These are phyloP conservation scores for Fusarium setosum DNA, from an alignment of 2,329 filamentous ascomycete genomes.

Conservation along the genomic window DNA sequence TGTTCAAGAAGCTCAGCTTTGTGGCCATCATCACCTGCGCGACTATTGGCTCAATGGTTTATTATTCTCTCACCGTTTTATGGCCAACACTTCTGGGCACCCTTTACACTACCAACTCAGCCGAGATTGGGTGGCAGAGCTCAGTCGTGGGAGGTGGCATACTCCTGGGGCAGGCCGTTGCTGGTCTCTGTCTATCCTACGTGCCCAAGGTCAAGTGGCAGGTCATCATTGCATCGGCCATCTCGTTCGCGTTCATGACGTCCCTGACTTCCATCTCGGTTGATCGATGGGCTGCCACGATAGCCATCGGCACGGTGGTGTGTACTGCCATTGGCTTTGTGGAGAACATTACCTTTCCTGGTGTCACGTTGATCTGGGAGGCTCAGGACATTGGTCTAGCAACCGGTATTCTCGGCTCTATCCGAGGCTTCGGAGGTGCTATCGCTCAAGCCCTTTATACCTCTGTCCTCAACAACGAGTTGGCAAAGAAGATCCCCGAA, in stretches of 20 bases:
- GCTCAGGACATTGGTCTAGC: slow-evolving; percentile 59
- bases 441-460: slow-evolving; percentile 52
- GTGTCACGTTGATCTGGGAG: slow-evolving; percentile 57
- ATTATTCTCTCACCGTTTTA: slow-evolving; percentile 56
- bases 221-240: slow-evolving; percentile 42
- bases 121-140: slow-evolving; percentile 54
- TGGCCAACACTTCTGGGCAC: slow-evolving; percentile 55
- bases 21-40: slow-evolving; percentile 53
- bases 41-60: slow-evolving; percentile 48
- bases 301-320: slow-evolving; percentile 47
- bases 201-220: slow-evolving; percentile 51
- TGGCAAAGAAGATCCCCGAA: slow-evolving; percentile 46
- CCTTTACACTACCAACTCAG: slow-evolving; percentile 51
- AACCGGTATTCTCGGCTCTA: slow-evolving; percentile 57
- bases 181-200: slow-evolving; percentile 49
- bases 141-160: slow-evolving; percentile 54
- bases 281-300: slow-evolving; percentile 43
- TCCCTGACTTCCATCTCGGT: slow-evolving; percentile 41
- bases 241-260: slow-evolving; percentile 49
- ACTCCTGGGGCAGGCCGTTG: slow-evolving; percentile 52
- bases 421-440: slow-evolving; percentile 54
- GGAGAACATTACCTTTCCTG: slow-evolving; percentile 53
- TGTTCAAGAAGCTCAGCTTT: slow-evolving; percentile 54
- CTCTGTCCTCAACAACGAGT: slow-evolving; percentile 51
- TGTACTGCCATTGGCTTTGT: slow-evolving; percentile 44